These are phyloP conservation scores for Neotropicomus parvogracilis DNA, from an alignment of 1,284 basidiomycete genomes.

Conservation along the genomic window DNA sequence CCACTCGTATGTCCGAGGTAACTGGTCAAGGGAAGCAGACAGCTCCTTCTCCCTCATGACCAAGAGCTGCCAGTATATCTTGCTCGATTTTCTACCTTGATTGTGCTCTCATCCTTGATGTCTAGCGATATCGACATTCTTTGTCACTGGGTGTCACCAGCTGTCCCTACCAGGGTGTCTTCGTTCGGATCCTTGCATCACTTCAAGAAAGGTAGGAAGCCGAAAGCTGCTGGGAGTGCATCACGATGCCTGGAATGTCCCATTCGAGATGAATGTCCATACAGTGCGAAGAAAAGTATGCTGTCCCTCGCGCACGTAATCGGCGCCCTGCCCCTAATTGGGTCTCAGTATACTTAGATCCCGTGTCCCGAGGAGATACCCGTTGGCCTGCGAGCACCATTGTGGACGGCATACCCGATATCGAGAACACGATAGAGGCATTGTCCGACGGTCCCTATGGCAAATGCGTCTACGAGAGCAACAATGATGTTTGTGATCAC, in stretches of 20 bases:
- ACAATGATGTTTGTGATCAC: slow-evolving; percentile 80
- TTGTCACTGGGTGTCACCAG: slow-evolving; percentile 70
- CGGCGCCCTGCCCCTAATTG: slow-evolving; percentile 3
- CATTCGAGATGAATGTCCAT: slow-evolving; percentile 68
- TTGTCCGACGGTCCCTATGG: slow-evolving; percentile 71
- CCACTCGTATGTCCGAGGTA: slow-evolving; percentile 80
- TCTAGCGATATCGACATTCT: slow-evolving; percentile 79
- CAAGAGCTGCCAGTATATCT: slow-evolving; percentile 79
- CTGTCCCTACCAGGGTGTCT: slow-evolving; percentile 62
- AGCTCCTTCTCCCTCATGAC: slow-evolving; percentile 83
- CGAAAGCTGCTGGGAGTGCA: slow-evolving; percentile 59
- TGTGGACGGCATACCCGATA: slow-evolving; percentile 74
- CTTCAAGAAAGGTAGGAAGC: slow-evolving; percentile 73
- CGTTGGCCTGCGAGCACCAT: slow-evolving; percentile 65
- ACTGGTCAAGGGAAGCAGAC: slow-evolving; percentile 67
- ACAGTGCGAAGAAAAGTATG: slow-evolving; percentile 81
- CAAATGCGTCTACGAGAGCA: slow-evolving; percentile 75
- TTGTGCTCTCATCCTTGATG: not conserved
- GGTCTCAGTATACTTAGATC: slow-evolving; percentile 65
- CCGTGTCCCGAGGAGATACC: slow-evolving; percentile 51
- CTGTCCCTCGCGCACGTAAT: slow-evolving; percentile 3
- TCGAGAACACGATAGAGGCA: slow-evolving; percentile 70
- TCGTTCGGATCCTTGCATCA: slow-evolving; percentile 83
- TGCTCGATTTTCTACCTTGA: not conserved
- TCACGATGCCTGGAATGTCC: slow-evolving; percentile 73